phyloP scores from a whole-genome alignment of 331 rosid genomes.

The Quercus lobata region DNA sequence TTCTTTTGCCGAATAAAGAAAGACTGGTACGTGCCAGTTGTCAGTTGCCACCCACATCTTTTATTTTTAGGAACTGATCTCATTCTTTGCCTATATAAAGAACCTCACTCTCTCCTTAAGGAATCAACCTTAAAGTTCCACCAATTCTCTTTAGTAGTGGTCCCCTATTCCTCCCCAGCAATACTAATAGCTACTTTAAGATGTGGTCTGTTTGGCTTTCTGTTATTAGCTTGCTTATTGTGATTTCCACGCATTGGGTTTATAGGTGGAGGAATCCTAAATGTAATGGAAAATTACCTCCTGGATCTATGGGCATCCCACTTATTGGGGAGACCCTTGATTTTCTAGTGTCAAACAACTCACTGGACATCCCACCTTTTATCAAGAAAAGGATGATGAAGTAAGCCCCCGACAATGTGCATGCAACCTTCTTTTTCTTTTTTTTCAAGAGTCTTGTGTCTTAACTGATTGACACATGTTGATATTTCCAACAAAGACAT shows the following conservation, averaged over 20 bases:
- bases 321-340: not conserved
- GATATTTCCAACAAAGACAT: no score
- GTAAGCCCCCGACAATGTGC: not conserved
- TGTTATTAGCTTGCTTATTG: not conserved
- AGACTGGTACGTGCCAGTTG: no score
- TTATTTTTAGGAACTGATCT: not conserved
- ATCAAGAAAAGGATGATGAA: not conserved
- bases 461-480: no score
- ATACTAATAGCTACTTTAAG: not conserved
- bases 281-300: no score
- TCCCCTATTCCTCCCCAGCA: not conserved
- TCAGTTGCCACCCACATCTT: no score
- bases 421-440: no score
- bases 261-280: no score
- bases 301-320: not conserved
- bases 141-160: not conserved
- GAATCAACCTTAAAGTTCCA: no score
- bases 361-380: not conserved
- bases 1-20: no score
- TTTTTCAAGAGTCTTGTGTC: no score
- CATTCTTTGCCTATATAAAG: not conserved
- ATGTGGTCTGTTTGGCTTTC: conserved; percentile 1
- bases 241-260: not conserved
- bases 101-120: not conserved
- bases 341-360: not conserved